Evolutionary conservation across 2,329 filamentous ascomycete species (phyloP), one percentile per base, ranked within the genome.

Genomic region (Cyanodermella asteris): DNA sequence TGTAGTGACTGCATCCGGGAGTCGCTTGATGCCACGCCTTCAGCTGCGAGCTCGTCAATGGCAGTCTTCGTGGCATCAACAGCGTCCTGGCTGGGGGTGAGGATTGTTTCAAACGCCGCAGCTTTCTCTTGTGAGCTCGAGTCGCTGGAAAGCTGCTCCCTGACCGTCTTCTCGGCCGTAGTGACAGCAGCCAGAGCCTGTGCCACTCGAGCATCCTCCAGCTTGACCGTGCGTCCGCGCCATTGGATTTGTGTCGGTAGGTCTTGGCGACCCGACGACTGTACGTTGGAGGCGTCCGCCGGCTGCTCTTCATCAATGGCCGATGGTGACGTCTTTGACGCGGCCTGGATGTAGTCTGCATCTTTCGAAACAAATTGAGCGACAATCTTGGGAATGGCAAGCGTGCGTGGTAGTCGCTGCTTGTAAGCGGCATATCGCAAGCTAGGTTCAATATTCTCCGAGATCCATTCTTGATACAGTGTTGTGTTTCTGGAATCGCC

Each of bases 391-490:
- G 73, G 62, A 24, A 91, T 72, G 3, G 82, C 72, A 27, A 81
- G 65, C 3, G 81, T 91, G 21, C 87, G 70, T 1, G 84, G 76
- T 16, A 91, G 65, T 44, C 84, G 75, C 44, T 81, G 62, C 47
- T 91, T 81, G 46, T 94, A 94, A 11, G 87, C 81, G 18, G 82
- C 82, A 46, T 90, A 94, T 34, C 84, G 72, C 39, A 97, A 77
- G 33, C 81, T 91, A 2, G 82, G 82, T 44, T 97, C 87, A 32
- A 91, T 72, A 4, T 76, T 90, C 38, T 76, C 72, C 23, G 73
- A 68, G 29, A 97, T 55, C 13, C 93, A 60, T 32, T 94, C 84
- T 43, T 76, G 81, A 57, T 78, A 87, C 18, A 75, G 56, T 30
- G 91, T 84, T 22, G 7, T 22, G 8, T 17, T 72, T 33, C 52